A percentile compares a stretch with the other conserved stretches of the same genome.
phyloP scores from a whole-genome alignment of 495 filamentous ascomycete species.

The Friedmanniomyces endolithicus region DNA sequence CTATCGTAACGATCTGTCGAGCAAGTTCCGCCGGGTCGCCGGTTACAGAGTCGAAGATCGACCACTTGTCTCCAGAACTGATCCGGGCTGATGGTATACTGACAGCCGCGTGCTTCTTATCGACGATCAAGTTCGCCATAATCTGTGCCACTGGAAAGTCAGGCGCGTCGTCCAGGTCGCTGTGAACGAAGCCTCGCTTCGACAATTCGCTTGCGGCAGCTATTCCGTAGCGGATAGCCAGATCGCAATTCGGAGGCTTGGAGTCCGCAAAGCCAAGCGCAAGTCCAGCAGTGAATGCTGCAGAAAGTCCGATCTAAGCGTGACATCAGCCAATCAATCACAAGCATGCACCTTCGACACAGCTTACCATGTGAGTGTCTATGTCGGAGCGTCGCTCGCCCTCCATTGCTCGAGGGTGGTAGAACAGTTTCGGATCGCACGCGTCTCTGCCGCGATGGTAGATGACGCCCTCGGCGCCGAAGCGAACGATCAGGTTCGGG shows the following conservation, averaged over 20 bases:
- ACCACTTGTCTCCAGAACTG: slow-evolving; percentile 18
- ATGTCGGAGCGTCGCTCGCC: neutral
- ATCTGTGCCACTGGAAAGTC: slow-evolving; percentile 13
- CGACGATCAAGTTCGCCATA: slow-evolving; percentile 5
- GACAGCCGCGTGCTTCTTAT: slow-evolving; percentile 7
- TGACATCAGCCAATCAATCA: neutral
- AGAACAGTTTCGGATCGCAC: slow-evolving; percentile 18
- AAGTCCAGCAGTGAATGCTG: slow-evolving; percentile 19
- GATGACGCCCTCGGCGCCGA: slow-evolving; percentile 20
- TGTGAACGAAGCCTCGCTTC: slow-evolving; percentile 8
- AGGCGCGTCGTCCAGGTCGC: slow-evolving; percentile 7
- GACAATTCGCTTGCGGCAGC: slow-evolving; percentile 8
- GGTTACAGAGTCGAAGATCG: slow-evolving; percentile 19
- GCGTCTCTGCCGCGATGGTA: slow-evolving; percentile 21
- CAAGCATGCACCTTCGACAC: neutral
- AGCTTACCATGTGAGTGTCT: slow-evolving; percentile 9
- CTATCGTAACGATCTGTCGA: slow-evolving; percentile 16
- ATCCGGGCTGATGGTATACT: slow-evolving; percentile 18
- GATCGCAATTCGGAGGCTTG: slow-evolving; percentile 8
- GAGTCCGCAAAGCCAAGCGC: slow-evolving; percentile 14
- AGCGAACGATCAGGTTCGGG: slow-evolving; percentile 20
- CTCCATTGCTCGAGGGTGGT: slow-evolving; percentile 15
- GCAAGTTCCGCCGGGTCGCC: slow-evolving; percentile 20
- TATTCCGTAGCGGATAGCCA: slow-evolving; percentile 14
- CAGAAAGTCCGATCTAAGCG: slow-evolving; percentile 11